Evolutionary conservation across 352 stramenopile genomes (phyloP), one percentile per base, ranked within the genome.

Genomic region (Phytophthora constricta): DNA sequence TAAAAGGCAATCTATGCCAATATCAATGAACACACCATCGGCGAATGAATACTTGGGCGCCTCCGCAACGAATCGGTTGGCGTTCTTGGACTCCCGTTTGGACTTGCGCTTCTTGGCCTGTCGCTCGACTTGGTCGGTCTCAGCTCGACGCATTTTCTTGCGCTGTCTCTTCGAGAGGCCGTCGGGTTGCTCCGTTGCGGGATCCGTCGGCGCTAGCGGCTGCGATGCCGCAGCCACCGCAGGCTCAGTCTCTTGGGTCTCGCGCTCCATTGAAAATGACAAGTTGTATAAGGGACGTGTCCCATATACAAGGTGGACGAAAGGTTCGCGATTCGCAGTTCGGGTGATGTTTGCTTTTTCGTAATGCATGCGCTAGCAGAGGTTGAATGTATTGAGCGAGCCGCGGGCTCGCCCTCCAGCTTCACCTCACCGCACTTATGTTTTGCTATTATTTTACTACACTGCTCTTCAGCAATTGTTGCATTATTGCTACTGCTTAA

Each of bases 21-120:
- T 31, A 74, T 43, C 63, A 66, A 26, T 54, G 43, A 60, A 37
- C 42, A 74, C 52, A 89, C 80, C 80, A 49, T 90, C 79, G 25
- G 72, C 72, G 53, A 94, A 79, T 0, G 66, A 78, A 58, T 94
- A 92, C 59, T 89, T 82, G 22, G 82, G 82, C 13, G 57, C 52
- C 5, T 75, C 70, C 10, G 75, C 70, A 11, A 76, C 68, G 45
- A 81, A 77, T 39, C 78, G 80, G 11, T 62, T 65, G 51, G 58
- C 53, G 28, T 31, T 72, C 60, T 86, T 88, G 60, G 74, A 62
- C 20, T 86, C 78, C 52, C 77, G 77, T 58, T 83, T 79, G 25
- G 72, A 69, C 51, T 81, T 85, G 45, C 61, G 79, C 65, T 88
- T 89, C 67, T 89, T 83, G 52, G 64, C 56, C 43, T 73, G 54